phyloP scores from a whole-genome alignment of 1,284 basidiomycete genomes.

The Ganoderma sp. region DNA sequence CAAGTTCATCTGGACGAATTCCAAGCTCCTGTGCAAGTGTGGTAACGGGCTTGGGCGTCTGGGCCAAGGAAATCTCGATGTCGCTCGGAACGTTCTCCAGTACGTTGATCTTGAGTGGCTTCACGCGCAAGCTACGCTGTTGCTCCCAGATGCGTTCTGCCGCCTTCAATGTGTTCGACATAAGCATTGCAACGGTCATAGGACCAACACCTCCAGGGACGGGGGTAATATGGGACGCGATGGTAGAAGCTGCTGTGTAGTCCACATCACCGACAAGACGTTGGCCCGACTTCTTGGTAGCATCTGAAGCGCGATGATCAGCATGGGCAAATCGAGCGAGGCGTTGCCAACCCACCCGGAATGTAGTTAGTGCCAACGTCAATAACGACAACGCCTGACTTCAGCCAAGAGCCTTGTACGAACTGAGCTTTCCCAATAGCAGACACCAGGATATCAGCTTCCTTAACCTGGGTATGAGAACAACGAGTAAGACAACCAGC shows the following conservation, averaged over 20 bases:
- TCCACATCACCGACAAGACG: constrained; percentile 97
- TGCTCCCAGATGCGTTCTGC: constrained; percentile 84
- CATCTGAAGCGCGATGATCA: constrained; percentile 53
- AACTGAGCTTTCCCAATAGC: constrained; percentile 94
- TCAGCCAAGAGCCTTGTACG: constrained; percentile 94
- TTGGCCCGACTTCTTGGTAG: constrained; percentile 93
- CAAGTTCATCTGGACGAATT: constrained; percentile 85
- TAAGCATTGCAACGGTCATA: constrained; percentile 99
- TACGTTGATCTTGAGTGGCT: constrained; percentile 80
- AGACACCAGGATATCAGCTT: constrained; percentile 91
- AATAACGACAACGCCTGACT: constrained; percentile 92
- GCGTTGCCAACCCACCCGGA: constrained; percentile 58
- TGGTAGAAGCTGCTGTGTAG: constrained; percentile 75
- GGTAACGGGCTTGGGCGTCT: constrained; percentile 90
- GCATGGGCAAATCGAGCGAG: no score
- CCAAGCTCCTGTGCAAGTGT: constrained; percentile 91
- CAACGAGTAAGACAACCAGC: constrained; percentile 12
- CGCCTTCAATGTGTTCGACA: constrained; percentile 92
- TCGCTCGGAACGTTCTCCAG: constrained; percentile 91
- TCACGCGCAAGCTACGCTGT: constrained; percentile 69
- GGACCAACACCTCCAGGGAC: constrained; percentile 99
- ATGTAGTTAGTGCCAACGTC: constrained; percentile 99
- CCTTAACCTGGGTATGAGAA: constrained; percentile 61
- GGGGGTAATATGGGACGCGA: constrained; percentile 93
- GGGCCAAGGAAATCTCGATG: constrained; percentile 95